These are phyloP conservation scores for Globisporangium emineosum DNA, from an alignment of 352 stramenopile genomes.

Conservation along the genomic window DNA sequence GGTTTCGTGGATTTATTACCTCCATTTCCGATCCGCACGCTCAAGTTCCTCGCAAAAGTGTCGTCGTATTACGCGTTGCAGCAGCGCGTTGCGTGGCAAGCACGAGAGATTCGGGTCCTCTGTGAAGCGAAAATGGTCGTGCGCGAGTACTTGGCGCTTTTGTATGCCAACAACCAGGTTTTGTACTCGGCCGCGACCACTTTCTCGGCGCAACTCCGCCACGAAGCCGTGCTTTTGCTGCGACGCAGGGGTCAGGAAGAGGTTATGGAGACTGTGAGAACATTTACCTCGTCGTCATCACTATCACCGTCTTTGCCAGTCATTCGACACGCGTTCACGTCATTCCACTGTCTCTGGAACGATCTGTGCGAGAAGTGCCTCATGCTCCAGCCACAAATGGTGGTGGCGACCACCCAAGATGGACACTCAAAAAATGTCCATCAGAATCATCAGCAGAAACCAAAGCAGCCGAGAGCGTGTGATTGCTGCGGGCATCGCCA, in stretches of 20 bases:
- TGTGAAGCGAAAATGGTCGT: slow-evolving; percentile 34
- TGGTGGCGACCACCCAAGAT: not conserved
- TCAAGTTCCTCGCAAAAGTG: slow-evolving; percentile 28
- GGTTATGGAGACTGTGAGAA: not conserved
- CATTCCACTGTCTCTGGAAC: slow-evolving; percentile 45
- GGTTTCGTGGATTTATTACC: slow-evolving; percentile 32
- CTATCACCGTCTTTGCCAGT: not conserved
- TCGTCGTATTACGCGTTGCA: slow-evolving; percentile 33
- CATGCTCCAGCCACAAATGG: slow-evolving; percentile 15
- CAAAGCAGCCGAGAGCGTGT: slow-evolving; percentile 13
- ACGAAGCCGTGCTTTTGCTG: slow-evolving; percentile 26
- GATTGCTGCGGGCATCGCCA: slow-evolving; percentile 30
- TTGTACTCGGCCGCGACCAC: slow-evolving; percentile 19
- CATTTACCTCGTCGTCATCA: not conserved
- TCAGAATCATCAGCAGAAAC: not conserved
- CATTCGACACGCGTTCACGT: slow-evolving; percentile 24
- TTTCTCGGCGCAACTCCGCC: slow-evolving; percentile 26
- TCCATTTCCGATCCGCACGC: slow-evolving; percentile 29
- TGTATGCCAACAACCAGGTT: slow-evolving; percentile 32
- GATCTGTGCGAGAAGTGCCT: slow-evolving; percentile 51
- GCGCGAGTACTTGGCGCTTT: slow-evolving; percentile 34
- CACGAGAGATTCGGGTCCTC: slow-evolving; percentile 19
- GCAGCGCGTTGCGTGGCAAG: slow-evolving; percentile 25
- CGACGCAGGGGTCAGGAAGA: slow-evolving; percentile 22
- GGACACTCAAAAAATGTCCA: not conserved